phyloP scores from a whole-genome alignment of 176 grass and related monocot species.

The Pontederia crassipes region DNA sequence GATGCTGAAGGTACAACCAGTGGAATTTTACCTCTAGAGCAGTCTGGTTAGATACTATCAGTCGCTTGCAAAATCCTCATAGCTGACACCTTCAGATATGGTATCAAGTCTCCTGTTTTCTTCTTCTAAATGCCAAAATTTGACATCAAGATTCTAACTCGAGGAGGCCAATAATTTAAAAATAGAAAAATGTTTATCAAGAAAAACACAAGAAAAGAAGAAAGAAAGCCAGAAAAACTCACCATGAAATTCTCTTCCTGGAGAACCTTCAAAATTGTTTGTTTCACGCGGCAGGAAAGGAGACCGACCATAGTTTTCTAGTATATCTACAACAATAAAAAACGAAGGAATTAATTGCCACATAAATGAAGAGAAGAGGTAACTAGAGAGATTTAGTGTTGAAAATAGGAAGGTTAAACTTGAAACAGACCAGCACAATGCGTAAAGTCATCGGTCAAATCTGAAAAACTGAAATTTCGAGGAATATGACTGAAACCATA shows the following conservation, averaged over 20 bases:
- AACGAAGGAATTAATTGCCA: slow-evolving; percentile 12
- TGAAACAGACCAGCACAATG: slow-evolving; percentile 64
- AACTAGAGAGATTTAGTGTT: slow-evolving; percentile 11
- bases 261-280: slow-evolving; percentile 68
- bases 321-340: slow-evolving; percentile 56
- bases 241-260: slow-evolving; percentile 50
- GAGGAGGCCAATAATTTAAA: slow-evolving; percentile 6
- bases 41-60: slow-evolving; percentile 20
- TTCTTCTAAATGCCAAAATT: slow-evolving; percentile 33
- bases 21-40: slow-evolving; percentile 6
- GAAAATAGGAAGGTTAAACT: background rate
- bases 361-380: slow-evolving; percentile 1
- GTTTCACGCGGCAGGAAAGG: slow-evolving; percentile 74
- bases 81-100: slow-evolving; percentile 87
- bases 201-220: background rate
- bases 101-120: slow-evolving; percentile 80
- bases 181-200: slow-evolving; percentile 10
- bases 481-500: slow-evolving; percentile 92
- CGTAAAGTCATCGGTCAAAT: slow-evolving; percentile 90
- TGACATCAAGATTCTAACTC: slow-evolving; percentile 22
- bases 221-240: slow-evolving; percentile 10
- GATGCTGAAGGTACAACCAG: slow-evolving; percentile 31
- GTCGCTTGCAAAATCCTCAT: slow-evolving; percentile 84
- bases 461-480: slow-evolving; percentile 94
- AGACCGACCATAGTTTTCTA: slow-evolving; percentile 95